A percentile compares a stretch with the other conserved stretches of the same genome.
Conservation (phyloP, 805 yeast species). For the Hemisphaericaspora nanyangensis region DNA sequence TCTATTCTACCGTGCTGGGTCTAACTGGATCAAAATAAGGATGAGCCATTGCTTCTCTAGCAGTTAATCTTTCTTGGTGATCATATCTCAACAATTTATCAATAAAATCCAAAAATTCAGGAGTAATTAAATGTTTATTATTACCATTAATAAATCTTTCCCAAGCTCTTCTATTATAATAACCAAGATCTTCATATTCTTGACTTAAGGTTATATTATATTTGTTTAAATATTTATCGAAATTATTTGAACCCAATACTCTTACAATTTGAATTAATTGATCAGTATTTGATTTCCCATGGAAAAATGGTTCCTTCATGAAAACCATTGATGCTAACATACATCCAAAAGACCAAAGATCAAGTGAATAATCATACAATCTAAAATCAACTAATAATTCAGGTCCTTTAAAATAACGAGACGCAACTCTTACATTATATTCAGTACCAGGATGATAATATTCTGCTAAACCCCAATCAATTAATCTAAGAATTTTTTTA, state of each 20-base stretch:
- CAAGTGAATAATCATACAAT: conserved; percentile 87
- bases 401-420: conserved; percentile 91
- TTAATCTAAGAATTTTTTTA: conserved; percentile 64
- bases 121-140: conserved; percentile 62
- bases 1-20: no score
- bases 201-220: conserved; percentile 67
- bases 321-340: conserved; percentile 89
- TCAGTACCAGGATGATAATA: conserved; percentile 87
- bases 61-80: conserved; percentile 84
- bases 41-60: conserved; percentile 85
- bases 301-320: conserved; percentile 88
- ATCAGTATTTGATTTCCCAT: conserved; percentile 86
- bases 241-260: conserved; percentile 80
- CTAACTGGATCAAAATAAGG: conserved; percentile 31
- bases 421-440: conserved; percentile 90
- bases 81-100: conserved; percentile 79
- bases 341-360: conserved; percentile 92
- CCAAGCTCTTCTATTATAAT: conserved; percentile 84
- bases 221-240: conserved; percentile 63
- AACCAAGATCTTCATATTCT: conserved; percentile 73
- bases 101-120: conserved; percentile 74
- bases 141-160: conserved; percentile 63
- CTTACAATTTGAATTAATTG: conserved; percentile 87
- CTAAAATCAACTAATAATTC: conserved; percentile 82
- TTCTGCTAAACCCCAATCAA: conserved; percentile 96